These are phyloP conservation scores for Grifola frondosa DNA, from an alignment of 1,284 basidiomycete genomes.

Conservation along the genomic window DNA sequence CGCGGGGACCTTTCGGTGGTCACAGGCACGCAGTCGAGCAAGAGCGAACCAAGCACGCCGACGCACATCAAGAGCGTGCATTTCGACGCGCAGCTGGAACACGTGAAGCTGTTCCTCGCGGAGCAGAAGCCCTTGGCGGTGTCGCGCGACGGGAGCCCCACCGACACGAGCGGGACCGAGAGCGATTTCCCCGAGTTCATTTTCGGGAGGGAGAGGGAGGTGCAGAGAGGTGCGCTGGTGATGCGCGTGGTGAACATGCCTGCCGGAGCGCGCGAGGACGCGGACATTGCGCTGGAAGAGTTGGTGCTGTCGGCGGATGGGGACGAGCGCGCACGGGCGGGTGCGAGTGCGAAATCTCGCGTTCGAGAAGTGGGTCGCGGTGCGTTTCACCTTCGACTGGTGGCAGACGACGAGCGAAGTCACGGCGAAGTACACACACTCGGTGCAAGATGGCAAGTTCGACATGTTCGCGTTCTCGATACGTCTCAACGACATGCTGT, in stretches of 20 bases:
- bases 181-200: slow-evolving; percentile 67
- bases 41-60: slow-evolving; percentile 62
- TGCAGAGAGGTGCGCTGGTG: slow-evolving; percentile 41
- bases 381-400: slow-evolving; percentile 90
- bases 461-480: slow-evolving; percentile 75
- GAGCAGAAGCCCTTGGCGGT: slow-evolving; percentile 94
- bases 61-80: slow-evolving; percentile 81
- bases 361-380: slow-evolving; percentile 85
- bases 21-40: slow-evolving; percentile 43
- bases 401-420: slow-evolving; percentile 98
- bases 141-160: slow-evolving; percentile 87
- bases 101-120: slow-evolving; percentile 90
- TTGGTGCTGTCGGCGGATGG: slow-evolving; percentile 63
- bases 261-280: slow-evolving; percentile 29
- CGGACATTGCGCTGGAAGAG: slow-evolving; percentile 53
- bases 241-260: slow-evolving; percentile 60
- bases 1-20: slow-evolving; percentile 50
- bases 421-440: slow-evolving; percentile 74
- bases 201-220: slow-evolving; percentile 43
- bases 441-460: slow-evolving; percentile 52
- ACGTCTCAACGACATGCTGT: slow-evolving; percentile 60
- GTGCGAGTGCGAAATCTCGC: slow-evolving; percentile 85
- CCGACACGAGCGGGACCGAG: slow-evolving; percentile 75
- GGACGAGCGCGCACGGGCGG: slow-evolving; percentile 59
- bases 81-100: slow-evolving; percentile 89